Conservation (phyloP, 805 yeast species). For the Barnettozyma sp. region DNA sequence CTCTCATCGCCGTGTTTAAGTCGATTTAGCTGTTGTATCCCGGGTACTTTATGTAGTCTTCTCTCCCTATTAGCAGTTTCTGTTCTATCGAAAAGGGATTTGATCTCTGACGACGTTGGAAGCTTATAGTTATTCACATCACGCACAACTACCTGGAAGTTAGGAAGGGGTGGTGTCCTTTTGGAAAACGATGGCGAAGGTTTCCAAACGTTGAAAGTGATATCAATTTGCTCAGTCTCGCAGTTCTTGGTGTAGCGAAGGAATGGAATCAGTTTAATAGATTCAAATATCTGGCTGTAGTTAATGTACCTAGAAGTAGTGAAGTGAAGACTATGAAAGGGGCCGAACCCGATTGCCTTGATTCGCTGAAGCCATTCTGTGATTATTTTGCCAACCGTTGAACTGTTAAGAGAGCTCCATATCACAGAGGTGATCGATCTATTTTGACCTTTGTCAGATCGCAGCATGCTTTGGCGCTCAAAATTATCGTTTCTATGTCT, state of each 20-base stretch:
- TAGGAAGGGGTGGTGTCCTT: constrained; percentile 62
- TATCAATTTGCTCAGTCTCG: constrained; percentile 14
- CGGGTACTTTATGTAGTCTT: constrained; percentile 25
- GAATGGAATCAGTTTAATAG: constrained; percentile 26
- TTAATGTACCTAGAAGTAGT: constrained; percentile 20
- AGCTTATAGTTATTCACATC: constrained; percentile 38
- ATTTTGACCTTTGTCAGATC: too few species aligned
- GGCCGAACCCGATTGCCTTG: constrained; percentile 8
- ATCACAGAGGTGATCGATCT: neutral
- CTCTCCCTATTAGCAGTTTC: neutral
- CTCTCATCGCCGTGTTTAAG: constrained; percentile 46
- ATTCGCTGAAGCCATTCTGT: constrained; percentile 1
- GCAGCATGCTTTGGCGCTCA: too few species aligned
- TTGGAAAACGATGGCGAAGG: constrained; percentile 70
- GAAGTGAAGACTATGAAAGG: constrained; percentile 16
- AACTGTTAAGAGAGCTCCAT: constrained; percentile 1
- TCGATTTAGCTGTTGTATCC: constrained; percentile 27
- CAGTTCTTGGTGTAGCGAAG: neutral
- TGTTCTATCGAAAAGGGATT: constrained; percentile 25
- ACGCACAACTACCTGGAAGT: constrained; percentile 61
- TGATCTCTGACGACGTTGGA: constrained; percentile 41
- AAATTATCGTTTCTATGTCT: constrained; percentile 17
- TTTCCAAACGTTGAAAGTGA: constrained; percentile 71
- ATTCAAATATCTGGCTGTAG: constrained; percentile 26
- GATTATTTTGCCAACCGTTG: neutral